Evolutionary conservation across 2,329 filamentous ascomycete genomes (phyloP).

Genomic region (Aspergillus sp.): DNA sequence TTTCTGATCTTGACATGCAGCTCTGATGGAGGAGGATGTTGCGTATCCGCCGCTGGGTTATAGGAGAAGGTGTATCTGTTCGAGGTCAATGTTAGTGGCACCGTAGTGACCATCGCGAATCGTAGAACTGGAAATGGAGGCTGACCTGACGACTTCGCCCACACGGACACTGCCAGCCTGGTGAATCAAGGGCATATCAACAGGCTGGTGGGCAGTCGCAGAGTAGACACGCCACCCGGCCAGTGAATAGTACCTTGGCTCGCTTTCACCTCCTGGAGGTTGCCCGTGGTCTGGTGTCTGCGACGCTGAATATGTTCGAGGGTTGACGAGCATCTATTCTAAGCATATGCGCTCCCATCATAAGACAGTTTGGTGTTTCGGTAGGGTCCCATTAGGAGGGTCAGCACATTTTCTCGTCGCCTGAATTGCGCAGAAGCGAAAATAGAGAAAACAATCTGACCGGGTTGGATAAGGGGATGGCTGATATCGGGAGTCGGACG

Average conservation of each 20-base stretch:
- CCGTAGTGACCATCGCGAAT: not conserved
- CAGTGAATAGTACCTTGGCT: conserved; percentile 30
- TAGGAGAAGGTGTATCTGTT: conserved; percentile 79
- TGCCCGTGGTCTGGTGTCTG: conserved; percentile 36
- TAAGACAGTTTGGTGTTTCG: conserved; percentile 1
- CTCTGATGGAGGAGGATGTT: conserved; percentile 77
- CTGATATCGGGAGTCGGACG: no score
- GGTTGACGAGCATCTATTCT: conserved; percentile 42
- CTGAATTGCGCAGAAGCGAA: no score
- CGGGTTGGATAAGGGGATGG: no score
- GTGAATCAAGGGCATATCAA: conserved; percentile 80
- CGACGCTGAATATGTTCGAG: conserved; percentile 42
- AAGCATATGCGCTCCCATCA: conserved; percentile 20
- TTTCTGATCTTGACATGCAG: conserved; percentile 90
- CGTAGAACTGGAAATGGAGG: conserved; percentile 2
- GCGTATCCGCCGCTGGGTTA: conserved; percentile 82
- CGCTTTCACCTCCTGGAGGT: conserved; percentile 19
- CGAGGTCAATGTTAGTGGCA: conserved; percentile 2
- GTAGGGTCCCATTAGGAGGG: no score
- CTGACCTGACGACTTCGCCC: conserved; percentile 85
- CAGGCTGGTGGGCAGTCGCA: conserved; percentile 19
- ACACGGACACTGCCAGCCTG: conserved; percentile 90
- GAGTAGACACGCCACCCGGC: conserved; percentile 33
- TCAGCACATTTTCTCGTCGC: no score
- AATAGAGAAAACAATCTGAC: no score